Evolutionary conservation across 2,329 filamentous ascomycete genomes (phyloP).

Genomic region (Monosporascus sp.): DNA sequence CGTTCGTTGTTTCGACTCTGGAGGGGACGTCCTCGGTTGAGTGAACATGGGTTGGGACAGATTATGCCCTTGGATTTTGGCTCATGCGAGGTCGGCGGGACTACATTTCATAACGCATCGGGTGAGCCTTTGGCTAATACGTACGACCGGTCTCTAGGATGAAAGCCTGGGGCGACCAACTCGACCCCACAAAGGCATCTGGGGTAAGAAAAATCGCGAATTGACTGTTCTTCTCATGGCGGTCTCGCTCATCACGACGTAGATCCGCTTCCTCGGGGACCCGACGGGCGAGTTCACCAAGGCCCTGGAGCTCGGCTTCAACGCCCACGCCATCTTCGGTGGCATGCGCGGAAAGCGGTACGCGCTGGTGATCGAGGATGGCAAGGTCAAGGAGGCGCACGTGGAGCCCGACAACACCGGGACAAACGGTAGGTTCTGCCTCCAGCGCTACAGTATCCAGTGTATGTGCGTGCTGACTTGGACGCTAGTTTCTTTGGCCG

Average conservation of each 20-base stretch:
- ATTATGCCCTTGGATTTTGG: background rate
- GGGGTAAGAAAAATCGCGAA: conserved; percentile 54
- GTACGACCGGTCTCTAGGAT: conserved; percentile 48
- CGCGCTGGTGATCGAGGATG: conserved; percentile 74
- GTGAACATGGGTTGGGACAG: too few relatives aligned
- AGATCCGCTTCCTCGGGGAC: conserved; percentile 89
- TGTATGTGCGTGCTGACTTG: conserved; percentile 3
- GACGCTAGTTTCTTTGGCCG: conserved; percentile 39
- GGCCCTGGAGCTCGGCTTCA: conserved; percentile 77
- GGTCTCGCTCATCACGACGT: background rate
- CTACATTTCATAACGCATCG: too few relatives aligned
- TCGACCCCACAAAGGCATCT: conserved; percentile 70
- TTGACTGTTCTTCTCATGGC: background rate
- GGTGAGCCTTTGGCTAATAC: background rate
- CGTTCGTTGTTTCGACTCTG: too few relatives aligned
- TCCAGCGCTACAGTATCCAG: background rate
- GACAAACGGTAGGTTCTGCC: conserved; percentile 55
- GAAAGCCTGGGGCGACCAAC: conserved; percentile 77
- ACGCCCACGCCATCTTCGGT: conserved; percentile 74
- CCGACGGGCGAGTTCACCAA: conserved; percentile 75
- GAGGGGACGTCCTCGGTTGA: conserved; percentile 1
- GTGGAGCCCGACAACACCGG: conserved; percentile 89
- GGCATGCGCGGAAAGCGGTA: conserved; percentile 82
- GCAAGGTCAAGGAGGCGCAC: conserved; percentile 74
- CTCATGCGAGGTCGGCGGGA: too few relatives aligned